phyloP scores from a whole-genome alignment of 2,329 filamentous ascomycete species.

The Stemphylium lycopersici region DNA sequence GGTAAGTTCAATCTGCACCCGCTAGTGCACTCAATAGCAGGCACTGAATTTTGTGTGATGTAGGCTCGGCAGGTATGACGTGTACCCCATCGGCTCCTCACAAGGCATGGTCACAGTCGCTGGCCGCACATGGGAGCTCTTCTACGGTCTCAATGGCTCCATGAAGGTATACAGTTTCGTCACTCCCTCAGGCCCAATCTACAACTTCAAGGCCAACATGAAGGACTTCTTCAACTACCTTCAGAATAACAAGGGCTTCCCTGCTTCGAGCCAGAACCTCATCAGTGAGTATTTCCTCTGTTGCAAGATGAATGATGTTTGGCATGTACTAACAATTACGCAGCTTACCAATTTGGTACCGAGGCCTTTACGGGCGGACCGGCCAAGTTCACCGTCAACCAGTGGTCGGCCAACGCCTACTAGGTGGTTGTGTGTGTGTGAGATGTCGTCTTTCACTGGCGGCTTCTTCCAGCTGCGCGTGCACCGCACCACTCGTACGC shows the following conservation, averaged over 20 bases:
- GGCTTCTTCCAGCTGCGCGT: not conserved
- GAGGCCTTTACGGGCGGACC: conserved; percentile 32
- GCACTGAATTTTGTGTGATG: not conserved
- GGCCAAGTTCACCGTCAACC: conserved; percentile 28
- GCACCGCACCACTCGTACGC: not conserved
- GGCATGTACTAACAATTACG: conserved; percentile 1
- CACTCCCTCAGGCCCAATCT: conserved; percentile 41
- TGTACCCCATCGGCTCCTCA: conserved; percentile 27
- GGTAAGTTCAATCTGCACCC: conserved; percentile 15
- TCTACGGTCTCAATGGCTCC: conserved; percentile 62
- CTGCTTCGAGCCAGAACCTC: conserved; percentile 25
- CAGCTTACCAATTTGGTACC: conserved; percentile 31
- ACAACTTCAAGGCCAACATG: conserved; percentile 62
- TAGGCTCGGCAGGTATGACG: conserved; percentile 26
- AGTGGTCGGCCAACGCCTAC: conserved; percentile 20
- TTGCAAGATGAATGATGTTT: not conserved
- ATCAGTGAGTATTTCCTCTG: conserved; percentile 24
- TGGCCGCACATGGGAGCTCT: conserved; percentile 62
- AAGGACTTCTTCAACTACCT: conserved; percentile 64
- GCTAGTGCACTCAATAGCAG: too few relatives aligned
- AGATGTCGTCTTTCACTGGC: too few relatives aligned
- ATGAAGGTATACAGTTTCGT: conserved; percentile 68
- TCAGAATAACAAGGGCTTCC: conserved; percentile 54
- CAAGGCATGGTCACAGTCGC: conserved; percentile 51
- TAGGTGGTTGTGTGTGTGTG: not conserved